Conservation (phyloP, 2,329 filamentous ascomycete species). For the Aspergillus proliferans region DNA sequence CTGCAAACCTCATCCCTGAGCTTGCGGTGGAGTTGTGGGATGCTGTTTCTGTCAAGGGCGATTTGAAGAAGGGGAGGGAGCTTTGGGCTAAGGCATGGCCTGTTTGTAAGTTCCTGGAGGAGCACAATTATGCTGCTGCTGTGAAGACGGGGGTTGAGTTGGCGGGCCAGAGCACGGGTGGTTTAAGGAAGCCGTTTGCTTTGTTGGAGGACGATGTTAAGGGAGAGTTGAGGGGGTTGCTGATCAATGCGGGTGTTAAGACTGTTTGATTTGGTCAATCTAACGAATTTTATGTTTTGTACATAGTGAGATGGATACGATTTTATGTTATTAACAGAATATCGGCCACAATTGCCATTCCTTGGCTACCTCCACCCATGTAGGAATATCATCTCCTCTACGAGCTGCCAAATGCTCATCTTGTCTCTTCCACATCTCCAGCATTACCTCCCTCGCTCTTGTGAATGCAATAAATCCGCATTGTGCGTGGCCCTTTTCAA, state of each 20-base stretch:
- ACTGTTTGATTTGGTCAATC: constrained; percentile 10
- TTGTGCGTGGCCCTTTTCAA: constrained; percentile 19
- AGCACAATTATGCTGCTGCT: constrained; percentile 42
- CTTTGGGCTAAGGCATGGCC: constrained; percentile 47
- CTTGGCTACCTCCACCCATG: constrained; percentile 23
- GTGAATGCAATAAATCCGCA: constrained; percentile 19
- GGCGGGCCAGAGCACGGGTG: constrained; percentile 42
- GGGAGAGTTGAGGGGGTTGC: constrained; percentile 30
- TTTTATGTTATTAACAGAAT: constrained; percentile 16
- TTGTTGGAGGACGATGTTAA: constrained; percentile 29
- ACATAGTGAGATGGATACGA: neutral
- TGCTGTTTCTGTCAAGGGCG: constrained; percentile 38
- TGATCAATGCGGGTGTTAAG: constrained; percentile 37
- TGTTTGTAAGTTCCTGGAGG: constrained; percentile 47
- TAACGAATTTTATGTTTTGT: neutral
- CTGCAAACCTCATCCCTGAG: constrained; percentile 47
- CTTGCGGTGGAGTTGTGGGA: constrained; percentile 45
- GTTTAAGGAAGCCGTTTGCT: constrained; percentile 45
- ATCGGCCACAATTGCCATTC: constrained; percentile 22
- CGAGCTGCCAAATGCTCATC: constrained; percentile 16
- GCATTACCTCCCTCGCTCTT: constrained; percentile 22
- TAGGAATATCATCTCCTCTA: constrained; percentile 17
- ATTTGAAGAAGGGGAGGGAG: constrained; percentile 40
- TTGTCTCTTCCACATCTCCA: constrained; percentile 22
- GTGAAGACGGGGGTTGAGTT: constrained; percentile 49